These are phyloP conservation scores for Fusarium anguioides DNA, from an alignment of 2,329 filamentous ascomycete genomes.

Conservation along the genomic window DNA sequence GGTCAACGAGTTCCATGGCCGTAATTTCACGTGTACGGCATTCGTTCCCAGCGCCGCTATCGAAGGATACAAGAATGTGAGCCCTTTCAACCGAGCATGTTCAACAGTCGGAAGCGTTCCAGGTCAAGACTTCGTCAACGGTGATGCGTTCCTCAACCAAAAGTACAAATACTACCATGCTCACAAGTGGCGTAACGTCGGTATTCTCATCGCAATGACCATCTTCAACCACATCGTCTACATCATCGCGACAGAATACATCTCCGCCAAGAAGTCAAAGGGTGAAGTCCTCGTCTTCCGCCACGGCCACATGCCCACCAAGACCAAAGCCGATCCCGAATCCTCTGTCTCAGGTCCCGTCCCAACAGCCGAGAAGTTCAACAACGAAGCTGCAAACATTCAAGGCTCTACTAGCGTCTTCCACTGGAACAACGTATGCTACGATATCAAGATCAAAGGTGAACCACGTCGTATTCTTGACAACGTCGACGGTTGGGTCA, in stretches of 20 bases:
- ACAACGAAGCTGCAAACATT: constrained; percentile 30
- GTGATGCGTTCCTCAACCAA: constrained; percentile 59
- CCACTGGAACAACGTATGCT: constrained; percentile 78
- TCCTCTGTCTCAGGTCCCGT: constrained; percentile 33
- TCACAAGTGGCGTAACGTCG: constrained; percentile 67
- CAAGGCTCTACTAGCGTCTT: constrained; percentile 60
- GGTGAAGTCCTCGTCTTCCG: constrained; percentile 71
- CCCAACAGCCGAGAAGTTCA: constrained; percentile 34
- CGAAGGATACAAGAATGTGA: constrained; percentile 46
- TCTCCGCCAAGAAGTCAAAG: constrained; percentile 64
- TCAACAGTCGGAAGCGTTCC: constrained; percentile 59
- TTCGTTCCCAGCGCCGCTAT: constrained; percentile 44
- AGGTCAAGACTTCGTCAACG: constrained; percentile 58
- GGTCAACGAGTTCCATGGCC: constrained; percentile 71
- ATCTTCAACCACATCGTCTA: constrained; percentile 61
- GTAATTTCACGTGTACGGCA: constrained; percentile 42
- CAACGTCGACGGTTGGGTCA: constrained; percentile 79
- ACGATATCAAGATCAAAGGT: constrained; percentile 77
- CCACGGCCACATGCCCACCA: constrained; percentile 51
- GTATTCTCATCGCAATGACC: constrained; percentile 65
- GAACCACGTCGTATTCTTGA: constrained; percentile 74
- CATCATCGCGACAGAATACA: constrained; percentile 61
- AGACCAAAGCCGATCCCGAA: constrained; percentile 39
- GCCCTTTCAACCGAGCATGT: constrained; percentile 55
- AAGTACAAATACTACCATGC: constrained; percentile 59